Conservation (phyloP, 345 rosid genomes). For the Laguncularia racemosa region DNA sequence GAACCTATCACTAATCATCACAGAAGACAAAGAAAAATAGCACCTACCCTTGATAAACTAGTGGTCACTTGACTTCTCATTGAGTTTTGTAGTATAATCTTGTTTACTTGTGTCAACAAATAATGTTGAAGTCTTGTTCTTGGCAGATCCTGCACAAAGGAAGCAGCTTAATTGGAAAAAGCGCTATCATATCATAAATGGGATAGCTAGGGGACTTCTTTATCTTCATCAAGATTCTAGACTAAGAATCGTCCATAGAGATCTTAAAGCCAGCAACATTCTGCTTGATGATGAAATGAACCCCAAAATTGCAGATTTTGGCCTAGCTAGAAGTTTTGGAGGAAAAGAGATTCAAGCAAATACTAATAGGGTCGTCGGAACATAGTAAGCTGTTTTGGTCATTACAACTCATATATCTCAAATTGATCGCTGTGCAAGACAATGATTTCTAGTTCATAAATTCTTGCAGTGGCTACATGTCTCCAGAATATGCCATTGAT, state of each 20-base stretch:
- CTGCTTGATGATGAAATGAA: conserved; percentile 21
- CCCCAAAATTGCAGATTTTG: conserved; percentile 25
- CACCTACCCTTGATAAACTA: no score
- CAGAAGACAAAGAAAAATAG: no score
- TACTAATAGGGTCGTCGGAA: conserved; percentile 17
- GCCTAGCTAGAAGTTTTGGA: conserved; percentile 20
- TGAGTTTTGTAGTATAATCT: neutral
- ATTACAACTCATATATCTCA: no score
- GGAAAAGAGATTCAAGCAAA: conserved; percentile 14
- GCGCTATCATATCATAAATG: conserved; percentile 19
- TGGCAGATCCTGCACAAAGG: conserved; percentile 19
- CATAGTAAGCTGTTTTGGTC: conserved; percentile 15
- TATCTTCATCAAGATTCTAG: conserved; percentile 28
- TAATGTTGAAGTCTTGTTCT: no score
- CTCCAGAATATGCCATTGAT: conserved; percentile 40
- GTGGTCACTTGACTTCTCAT: neutral
- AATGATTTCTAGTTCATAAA: neutral
- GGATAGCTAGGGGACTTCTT: conserved; percentile 21
- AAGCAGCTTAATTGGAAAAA: conserved; percentile 15
- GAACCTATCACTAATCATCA: no score
- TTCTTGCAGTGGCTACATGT: conserved; percentile 34
- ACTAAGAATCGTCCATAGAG: conserved; percentile 22
- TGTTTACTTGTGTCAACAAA: neutral
- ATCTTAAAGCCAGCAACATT: conserved; percentile 24
- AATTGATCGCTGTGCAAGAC: no score